These are phyloP conservation scores for Pythium pectinolyticum DNA, from an alignment of 352 stramenopile species.

Conservation along the genomic window DNA sequence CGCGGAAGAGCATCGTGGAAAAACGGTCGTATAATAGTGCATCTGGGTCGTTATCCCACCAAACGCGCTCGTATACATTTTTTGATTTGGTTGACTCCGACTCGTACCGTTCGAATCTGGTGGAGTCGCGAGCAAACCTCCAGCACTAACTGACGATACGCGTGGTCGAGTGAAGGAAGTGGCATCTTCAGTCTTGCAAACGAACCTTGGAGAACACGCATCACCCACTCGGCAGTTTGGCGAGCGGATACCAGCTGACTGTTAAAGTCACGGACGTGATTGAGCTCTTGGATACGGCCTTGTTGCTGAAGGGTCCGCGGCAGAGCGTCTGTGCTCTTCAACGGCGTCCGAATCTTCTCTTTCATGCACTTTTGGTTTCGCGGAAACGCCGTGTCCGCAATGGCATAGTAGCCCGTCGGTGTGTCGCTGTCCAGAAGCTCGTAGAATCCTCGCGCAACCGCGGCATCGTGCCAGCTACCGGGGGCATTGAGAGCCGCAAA, in stretches of 20 bases:
- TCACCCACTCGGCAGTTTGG: slow-evolving; percentile 26
- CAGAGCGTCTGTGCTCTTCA: slow-evolving; percentile 16
- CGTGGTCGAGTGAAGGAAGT: slow-evolving; percentile 16
- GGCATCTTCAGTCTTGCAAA: slow-evolving; percentile 27
- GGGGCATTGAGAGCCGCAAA: slow-evolving; percentile 14
- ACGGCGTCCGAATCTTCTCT: slow-evolving; percentile 11
- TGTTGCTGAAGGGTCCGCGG: slow-evolving; percentile 1
- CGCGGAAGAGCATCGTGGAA: slow-evolving; percentile 13
- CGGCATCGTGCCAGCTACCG: slow-evolving; percentile 26
- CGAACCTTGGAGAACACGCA: slow-evolving; percentile 22
- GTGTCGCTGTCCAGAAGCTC: slow-evolving; percentile 13
- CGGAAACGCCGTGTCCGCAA: slow-evolving; percentile 26
- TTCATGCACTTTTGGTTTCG: neutral
- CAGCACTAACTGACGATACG: slow-evolving; percentile 6
- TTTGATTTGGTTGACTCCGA: slow-evolving; percentile 30
- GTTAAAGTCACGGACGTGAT: slow-evolving; percentile 15
- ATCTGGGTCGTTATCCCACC: slow-evolving; percentile 10
- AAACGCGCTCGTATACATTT: slow-evolving; percentile 27
- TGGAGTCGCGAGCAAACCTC: slow-evolving; percentile 10
- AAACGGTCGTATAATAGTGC: slow-evolving; percentile 2
- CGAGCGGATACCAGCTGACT: slow-evolving; percentile 17
- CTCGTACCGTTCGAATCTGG: slow-evolving; percentile 18
- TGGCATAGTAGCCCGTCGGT: slow-evolving; percentile 17
- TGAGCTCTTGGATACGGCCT: slow-evolving; percentile 5
- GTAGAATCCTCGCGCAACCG: slow-evolving; percentile 13